Conservation (phyloP, 345 rosid genomes). For the Salix purpurea region DNA sequence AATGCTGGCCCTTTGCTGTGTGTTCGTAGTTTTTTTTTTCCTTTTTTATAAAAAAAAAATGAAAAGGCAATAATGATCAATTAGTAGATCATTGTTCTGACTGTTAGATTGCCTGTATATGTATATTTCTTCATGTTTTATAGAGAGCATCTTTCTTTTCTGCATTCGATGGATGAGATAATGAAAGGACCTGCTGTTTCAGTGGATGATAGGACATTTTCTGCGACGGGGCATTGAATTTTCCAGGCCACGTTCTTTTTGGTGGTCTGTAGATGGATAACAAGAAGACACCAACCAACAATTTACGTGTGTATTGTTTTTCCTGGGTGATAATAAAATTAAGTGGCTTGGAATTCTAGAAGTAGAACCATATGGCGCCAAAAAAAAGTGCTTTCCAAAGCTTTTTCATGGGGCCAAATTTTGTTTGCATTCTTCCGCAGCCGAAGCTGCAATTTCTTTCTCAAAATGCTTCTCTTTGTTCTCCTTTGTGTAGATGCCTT, state of each 20-base stretch:
- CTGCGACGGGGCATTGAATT: not conserved
- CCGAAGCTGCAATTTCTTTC: not conserved
- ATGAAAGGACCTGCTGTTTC: not conserved
- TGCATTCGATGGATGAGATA: not conserved
- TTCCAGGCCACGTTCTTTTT: not conserved
- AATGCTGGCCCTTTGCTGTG: no score
- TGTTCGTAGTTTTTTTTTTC: not conserved
- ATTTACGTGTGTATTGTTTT: not conserved
- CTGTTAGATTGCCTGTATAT: no score
- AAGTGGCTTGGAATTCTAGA: slow-evolving; percentile 5
- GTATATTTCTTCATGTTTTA: not conserved
- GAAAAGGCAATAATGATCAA: not conserved
- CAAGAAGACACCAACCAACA: not conserved
- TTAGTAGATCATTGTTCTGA: no score
- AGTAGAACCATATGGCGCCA: not conserved
- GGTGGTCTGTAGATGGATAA: not conserved
- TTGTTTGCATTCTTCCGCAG: not conserved
- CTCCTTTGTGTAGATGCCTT: not conserved
- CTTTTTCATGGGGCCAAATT: not conserved
- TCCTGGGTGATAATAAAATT: not conserved
- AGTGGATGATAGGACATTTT: not conserved
- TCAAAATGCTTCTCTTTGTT: not conserved
- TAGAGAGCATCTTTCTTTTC: not conserved
- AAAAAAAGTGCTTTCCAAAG: slow-evolving; percentile 3
- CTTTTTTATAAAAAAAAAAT: no score